Base-by-base conservation (phyloP, 352 stramenopile genomes). In the Globisporangium cederbergense region DNA sequence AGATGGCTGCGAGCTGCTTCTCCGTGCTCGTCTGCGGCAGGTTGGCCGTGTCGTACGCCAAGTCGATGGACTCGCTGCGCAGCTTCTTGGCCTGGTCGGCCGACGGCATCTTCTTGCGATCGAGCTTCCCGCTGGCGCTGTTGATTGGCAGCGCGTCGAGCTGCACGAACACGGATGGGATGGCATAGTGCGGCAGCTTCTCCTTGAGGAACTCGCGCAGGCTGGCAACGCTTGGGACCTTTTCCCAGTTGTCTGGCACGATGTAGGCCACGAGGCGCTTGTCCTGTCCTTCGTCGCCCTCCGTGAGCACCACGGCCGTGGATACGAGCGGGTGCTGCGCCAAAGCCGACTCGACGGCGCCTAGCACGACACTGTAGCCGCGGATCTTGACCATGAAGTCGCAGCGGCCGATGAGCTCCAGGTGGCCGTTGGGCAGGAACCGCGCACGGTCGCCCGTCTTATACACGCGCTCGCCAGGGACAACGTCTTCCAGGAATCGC, bases 371-470 rank as follows among this genome's bases (percentile, higher is more conserved):
- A 49, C 90, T 97, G 72, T 98, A 98, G 46, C 95, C 95, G 25
- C 94, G 86, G 62, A 98, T 96, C 78, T 98, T 98, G 60, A 98
- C 90, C 91, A 98, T 98, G 62, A 97, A 98, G 74, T 98, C 93
- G 66, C 90, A 97, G 43, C 95, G 86, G 4, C 95, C 95, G 40
- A 98, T 88, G 38, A 98, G 83, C 71, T 98, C 92, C 5, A 98
- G 71, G 66, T 96, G 81, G 4, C 91, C 88, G 66, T 97, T 96
- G 0, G 88, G 83, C 56, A 98, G 75, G 54, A 97, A 93, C 14
- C 93, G 80, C 46, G 88, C 94, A 43, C 94, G 77, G 75, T 98
- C 94, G 34, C 95, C 94, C 0, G 94, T 98, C 43, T 88, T 83
- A 71, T 98, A 98, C 36, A 98, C 90, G 20, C 79, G 82, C 68